phyloP scores from a whole-genome alignment of 2,329 filamentous ascomycete genomes.

The Fusarium guadeloupense region DNA sequence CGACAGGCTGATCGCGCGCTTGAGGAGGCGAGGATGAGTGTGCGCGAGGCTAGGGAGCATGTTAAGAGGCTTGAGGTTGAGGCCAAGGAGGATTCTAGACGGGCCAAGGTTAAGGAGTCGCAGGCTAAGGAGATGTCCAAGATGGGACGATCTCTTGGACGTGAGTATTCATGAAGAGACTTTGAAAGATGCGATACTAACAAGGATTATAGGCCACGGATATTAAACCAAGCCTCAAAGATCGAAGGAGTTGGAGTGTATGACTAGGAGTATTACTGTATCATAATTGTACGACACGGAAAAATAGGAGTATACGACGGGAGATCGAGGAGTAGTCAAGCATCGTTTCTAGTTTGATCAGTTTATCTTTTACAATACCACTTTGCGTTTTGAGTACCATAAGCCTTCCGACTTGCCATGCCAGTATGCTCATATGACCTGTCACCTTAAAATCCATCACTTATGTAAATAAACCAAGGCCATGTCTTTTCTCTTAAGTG shows the following conservation, averaged over 20 bases:
- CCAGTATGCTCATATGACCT: too few species aligned
- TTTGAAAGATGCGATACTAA: background rate
- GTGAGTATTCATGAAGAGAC: conserved; percentile 55
- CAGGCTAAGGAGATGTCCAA: conserved; percentile 73
- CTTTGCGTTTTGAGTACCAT: background rate
- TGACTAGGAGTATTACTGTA: background rate
- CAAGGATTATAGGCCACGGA: conserved; percentile 18
- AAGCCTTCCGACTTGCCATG: too few species aligned
- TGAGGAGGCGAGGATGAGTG: conserved; percentile 64
- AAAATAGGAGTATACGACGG: conserved; percentile 8
- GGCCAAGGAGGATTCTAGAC: conserved; percentile 70
- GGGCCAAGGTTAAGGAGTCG: conserved; percentile 73
- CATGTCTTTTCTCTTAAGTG: too few species aligned
- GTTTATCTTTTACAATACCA: conserved; percentile 7
- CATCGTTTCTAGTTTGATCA: conserved; percentile 1
- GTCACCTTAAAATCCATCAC: too few species aligned
- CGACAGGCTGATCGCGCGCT: conserved; percentile 71
- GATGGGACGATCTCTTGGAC: conserved; percentile 74
- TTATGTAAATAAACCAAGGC: too few species aligned
- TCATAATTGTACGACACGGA: conserved; percentile 18
- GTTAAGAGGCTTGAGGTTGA: conserved; percentile 71
- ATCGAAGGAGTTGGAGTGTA: background rate
- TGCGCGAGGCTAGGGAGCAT: conserved; percentile 70
- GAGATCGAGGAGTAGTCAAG: background rate
- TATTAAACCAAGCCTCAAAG: background rate